phyloP scores from a whole-genome alignment of 306 rosid genomes.

The Notholithocarpus densiflorus region DNA sequence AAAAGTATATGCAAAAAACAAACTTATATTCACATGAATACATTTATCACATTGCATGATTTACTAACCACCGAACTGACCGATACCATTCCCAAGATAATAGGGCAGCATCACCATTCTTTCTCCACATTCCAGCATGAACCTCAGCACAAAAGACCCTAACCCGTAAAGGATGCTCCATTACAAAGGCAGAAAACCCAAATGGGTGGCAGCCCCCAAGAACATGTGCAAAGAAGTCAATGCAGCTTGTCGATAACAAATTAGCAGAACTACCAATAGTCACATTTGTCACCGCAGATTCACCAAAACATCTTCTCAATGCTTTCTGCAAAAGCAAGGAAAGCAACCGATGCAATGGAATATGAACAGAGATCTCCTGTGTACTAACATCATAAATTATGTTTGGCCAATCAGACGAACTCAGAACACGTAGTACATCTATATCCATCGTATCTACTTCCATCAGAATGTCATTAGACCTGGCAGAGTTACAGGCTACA shows the following conservation, averaged over 20 bases:
- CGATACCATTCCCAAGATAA: conserved; percentile 82
- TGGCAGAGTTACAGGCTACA: conserved; percentile 15
- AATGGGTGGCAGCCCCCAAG: conserved; percentile 77
- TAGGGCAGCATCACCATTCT: conserved; percentile 80
- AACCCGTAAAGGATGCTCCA: conserved; percentile 96
- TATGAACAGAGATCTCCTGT: conserved; percentile 82
- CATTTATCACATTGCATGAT: conserved; percentile 12
- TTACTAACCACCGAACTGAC: conserved; percentile 78
- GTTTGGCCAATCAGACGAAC: conserved; percentile 81
- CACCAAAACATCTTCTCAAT: conserved; percentile 64
- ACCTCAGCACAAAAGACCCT: conserved; percentile 95
- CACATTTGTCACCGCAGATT: conserved; percentile 40
- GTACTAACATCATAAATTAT: conserved; percentile 82
- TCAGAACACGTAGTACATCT: conserved; percentile 53
- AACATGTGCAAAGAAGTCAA: conserved; percentile 67
- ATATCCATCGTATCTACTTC: conserved; percentile 62
- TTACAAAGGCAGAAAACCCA: conserved; percentile 86
- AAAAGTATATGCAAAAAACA: background rate
- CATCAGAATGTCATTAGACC: conserved; percentile 42
- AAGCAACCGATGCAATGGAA: conserved; percentile 83
- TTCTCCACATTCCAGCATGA: conserved; percentile 98
- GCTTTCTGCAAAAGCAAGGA: conserved; percentile 81
- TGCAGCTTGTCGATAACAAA: conserved; percentile 37
- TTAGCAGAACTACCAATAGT: conserved; percentile 35
- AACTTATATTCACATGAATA: conserved; percentile 14